Evolutionary conservation across 176 grass and related monocot species (phyloP).

Genomic region (Zoysia japonica): DNA sequence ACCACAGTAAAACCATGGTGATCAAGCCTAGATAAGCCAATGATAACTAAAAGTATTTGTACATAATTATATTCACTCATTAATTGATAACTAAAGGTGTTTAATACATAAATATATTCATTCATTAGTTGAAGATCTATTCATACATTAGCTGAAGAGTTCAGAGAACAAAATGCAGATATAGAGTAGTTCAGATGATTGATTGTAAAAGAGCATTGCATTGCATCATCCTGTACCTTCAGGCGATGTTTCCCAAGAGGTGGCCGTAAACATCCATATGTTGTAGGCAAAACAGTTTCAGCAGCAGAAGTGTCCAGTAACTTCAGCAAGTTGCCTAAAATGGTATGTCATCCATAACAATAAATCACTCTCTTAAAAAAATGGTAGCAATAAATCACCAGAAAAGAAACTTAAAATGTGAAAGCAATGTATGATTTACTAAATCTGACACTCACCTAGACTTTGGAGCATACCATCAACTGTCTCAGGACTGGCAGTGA

Average conservation of each 20-base stretch:
- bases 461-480: conserved; percentile 90
- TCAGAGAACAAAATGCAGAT: not conserved
- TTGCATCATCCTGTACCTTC: conserved; percentile 59
- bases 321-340: conserved; percentile 80
- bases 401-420: not conserved
- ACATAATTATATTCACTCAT: too few species aligned
- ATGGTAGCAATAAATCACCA: too few species aligned
- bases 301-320: conserved; percentile 69
- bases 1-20: conserved; percentile 3
- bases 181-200: conserved; percentile 16
- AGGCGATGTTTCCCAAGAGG: conserved; percentile 92
- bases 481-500: conserved; percentile 85
- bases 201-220: conserved; percentile 19
- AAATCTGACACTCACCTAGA: conserved; percentile 59
- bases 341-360: conserved; percentile 33
- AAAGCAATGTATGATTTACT: conserved; percentile 1
- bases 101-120: too few species aligned
- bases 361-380: conserved; percentile 5
- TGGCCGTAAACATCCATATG: conserved; percentile 79
- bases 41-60: conserved; percentile 8
- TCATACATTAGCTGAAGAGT: conserved; percentile 15
- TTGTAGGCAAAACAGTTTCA: conserved; percentile 75
- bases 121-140: not conserved
- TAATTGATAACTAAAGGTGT: too few species aligned
- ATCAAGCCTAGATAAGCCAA: not conserved